phyloP scores from a whole-genome alignment of 805 yeast species.

The Starmerella roubikii region DNA sequence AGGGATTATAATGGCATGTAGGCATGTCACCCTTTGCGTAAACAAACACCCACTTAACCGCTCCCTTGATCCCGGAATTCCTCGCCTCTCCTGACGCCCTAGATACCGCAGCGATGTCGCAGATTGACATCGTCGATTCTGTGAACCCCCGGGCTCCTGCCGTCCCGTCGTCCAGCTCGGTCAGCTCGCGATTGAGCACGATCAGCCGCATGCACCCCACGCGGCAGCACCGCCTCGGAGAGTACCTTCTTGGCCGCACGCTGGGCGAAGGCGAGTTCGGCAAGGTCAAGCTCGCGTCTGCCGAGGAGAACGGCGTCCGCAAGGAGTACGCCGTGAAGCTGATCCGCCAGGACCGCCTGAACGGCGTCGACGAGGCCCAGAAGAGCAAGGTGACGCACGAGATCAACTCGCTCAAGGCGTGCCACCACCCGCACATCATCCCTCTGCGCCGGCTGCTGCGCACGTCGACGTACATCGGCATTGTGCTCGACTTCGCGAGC shows the following conservation, averaged over 20 bases:
- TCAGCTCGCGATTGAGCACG: slow-evolving; percentile 16
- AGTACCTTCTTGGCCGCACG: slow-evolving; percentile 81
- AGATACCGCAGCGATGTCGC: no score
- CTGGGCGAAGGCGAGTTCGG: slow-evolving; percentile 98
- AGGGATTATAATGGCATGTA: no score
- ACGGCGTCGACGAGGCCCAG: slow-evolving; percentile 63
- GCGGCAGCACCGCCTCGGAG: slow-evolving; percentile 51
- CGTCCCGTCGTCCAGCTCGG: slow-evolving; percentile 9
- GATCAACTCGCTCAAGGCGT: slow-evolving; percentile 64
- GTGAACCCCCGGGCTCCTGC: not conserved
- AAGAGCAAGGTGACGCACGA: slow-evolving; percentile 87
- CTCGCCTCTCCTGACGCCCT: no score
- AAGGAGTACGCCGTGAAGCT: slow-evolving; percentile 74
- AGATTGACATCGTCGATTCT: not conserved
- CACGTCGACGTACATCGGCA: slow-evolving; percentile 89
- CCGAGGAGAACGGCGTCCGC: slow-evolving; percentile 55
- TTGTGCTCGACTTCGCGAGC: slow-evolving; percentile 89
- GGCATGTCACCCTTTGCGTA: no score
- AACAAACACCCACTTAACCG: no score
- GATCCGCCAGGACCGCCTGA: slow-evolving; percentile 72
- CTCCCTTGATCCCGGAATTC: no score
- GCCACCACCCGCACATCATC: slow-evolving; percentile 89
- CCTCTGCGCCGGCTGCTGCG: slow-evolving; percentile 83
- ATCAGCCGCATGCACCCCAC: slow-evolving; percentile 19
- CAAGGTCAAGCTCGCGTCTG: slow-evolving; percentile 92